Evolutionary conservation across 2,329 filamentous ascomycete species (phyloP).

Genomic region (Penicillium polonicum): DNA sequence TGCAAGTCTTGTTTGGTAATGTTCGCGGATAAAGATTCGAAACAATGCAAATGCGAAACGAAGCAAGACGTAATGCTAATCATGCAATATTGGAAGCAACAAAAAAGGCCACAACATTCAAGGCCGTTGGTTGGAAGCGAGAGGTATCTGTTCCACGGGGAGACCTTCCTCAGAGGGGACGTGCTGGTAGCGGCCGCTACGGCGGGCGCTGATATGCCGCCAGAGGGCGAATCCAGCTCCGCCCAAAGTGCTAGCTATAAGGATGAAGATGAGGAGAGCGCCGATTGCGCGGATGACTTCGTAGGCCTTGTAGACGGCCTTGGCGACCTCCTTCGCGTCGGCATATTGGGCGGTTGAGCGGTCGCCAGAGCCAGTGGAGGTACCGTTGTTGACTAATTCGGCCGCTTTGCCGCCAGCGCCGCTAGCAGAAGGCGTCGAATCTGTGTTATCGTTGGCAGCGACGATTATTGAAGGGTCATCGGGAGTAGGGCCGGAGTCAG

Average conservation of each 20-base stretch:
- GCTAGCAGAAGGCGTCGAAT: not conserved
- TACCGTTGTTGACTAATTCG: conserved; percentile 2
- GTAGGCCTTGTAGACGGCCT: conserved; percentile 31
- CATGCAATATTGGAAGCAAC: conserved; percentile 6
- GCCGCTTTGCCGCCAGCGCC: conserved; percentile 5
- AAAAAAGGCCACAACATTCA: not conserved
- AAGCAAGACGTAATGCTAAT: conserved; percentile 4
- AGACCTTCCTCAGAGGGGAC: conserved; percentile 32
- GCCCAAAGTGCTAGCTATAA: conserved; percentile 25
- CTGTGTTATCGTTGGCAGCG: conserved; percentile 16
- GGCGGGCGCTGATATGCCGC: conserved; percentile 23
- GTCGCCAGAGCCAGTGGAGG: conserved; percentile 2
- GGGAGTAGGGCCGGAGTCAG: conserved; percentile 20
- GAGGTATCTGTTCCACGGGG: conserved; percentile 23
- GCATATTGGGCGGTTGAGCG: conserved; percentile 8
- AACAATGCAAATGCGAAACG: no score
- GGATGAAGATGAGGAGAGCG: conserved; percentile 31
- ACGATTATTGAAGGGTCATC: conserved; percentile 30
- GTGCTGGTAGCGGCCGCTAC: conserved; percentile 29
- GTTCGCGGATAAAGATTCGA: not conserved
- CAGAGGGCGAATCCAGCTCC: conserved; percentile 25
- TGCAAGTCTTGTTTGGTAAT: not conserved
- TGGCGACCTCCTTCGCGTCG: conserved; percentile 31
- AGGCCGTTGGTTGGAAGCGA: conserved; percentile 7
- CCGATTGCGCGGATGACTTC: conserved; percentile 33